Evolutionary conservation across 495 filamentous ascomycete species (phyloP), one percentile per base, ranked within the genome.

Genomic region (Podospora conica): DNA sequence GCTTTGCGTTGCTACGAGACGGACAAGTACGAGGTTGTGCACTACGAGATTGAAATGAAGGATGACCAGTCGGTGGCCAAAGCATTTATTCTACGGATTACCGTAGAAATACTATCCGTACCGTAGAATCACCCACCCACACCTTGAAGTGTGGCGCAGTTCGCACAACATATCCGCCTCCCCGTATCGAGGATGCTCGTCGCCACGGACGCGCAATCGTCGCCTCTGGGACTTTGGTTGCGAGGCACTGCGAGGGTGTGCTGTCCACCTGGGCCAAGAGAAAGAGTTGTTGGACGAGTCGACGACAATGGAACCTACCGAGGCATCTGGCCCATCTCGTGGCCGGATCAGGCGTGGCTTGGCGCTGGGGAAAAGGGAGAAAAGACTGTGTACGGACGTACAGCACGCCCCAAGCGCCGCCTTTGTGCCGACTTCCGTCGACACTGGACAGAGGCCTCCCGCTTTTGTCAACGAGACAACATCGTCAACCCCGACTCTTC

Each of bases 1-100:
- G 71, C 69, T 15, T 61, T 81, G 25, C 58, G 73, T 25, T 56
- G 57, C 4, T 79, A 80, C 58, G 79, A 82, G 66, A 80, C 77
- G 60, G 73, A 74, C 18, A 67, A 65, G 9, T 82, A 82, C 63
- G 80, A 81, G 61, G 78, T 82, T 3, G 77, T 81, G 15, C 61
- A 77, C 27, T 83, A 78, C 65, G 61, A 61, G 4, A 81, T 81
- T 27, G 53, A 64, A 9, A 63, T 75, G 27, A 31, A 55, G 48
- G 31, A 58, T 48, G 62, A 40, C 24, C 6, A 40, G 59, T 33
- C 31, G 28, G 15, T 54, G 33, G 60, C 24, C 15, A 63, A 27
- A n/a, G n/a, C n/a, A n/a, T n/a, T n/a, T n/a, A n/a, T n/a, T n/a
- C n/a, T n/a, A n/a, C n/a, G n/a, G n/a, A n/a, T n/a, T n/a, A n/a